Evolutionary conservation across 2,329 filamentous ascomycete species (phyloP).

Genomic region (Alternaria solani): DNA sequence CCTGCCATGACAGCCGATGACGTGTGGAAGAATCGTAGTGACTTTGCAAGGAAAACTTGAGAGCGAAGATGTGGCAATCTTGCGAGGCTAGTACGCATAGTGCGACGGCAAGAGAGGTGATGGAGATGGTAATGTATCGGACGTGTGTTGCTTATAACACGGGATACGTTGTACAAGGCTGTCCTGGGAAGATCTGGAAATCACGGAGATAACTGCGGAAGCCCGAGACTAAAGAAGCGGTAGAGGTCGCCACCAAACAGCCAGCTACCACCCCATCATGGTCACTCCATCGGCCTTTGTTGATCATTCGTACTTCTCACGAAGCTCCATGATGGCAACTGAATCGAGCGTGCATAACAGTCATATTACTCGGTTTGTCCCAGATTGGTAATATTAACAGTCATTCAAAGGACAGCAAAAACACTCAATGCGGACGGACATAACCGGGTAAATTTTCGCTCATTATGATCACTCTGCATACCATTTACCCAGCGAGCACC

Average conservation of each 20-base stretch:
- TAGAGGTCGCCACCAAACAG: background rate
- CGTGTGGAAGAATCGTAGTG: conserved; percentile 27
- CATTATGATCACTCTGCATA: background rate
- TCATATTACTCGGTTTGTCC: background rate
- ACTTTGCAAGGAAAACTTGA: conserved; percentile 17
- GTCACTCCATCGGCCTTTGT: background rate
- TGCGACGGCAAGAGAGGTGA: background rate
- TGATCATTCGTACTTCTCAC: background rate
- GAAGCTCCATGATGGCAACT: background rate
- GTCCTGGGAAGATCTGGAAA: background rate
- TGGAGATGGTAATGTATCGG: background rate
- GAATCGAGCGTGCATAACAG: background rate
- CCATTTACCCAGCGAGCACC: background rate
- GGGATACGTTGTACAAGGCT: background rate
- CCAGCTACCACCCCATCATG: background rate
- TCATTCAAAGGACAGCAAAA: conserved; percentile 9
- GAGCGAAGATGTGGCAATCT: conserved; percentile 22
- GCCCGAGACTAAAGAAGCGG: background rate
- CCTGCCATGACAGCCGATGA: conserved; percentile 52
- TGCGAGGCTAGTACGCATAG: conserved; percentile 19
- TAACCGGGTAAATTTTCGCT: conserved; percentile 7
- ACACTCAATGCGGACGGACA: background rate
- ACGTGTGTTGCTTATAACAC: background rate
- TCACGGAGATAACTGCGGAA: conserved; percentile 2
- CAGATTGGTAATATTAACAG: conserved; percentile 14